Percentiles rank a stretch among this genome's conserved stretches.
phyloP scores from a whole-genome alignment of 2,329 filamentous ascomycete genomes.

The Penicillium sp. region DNA sequence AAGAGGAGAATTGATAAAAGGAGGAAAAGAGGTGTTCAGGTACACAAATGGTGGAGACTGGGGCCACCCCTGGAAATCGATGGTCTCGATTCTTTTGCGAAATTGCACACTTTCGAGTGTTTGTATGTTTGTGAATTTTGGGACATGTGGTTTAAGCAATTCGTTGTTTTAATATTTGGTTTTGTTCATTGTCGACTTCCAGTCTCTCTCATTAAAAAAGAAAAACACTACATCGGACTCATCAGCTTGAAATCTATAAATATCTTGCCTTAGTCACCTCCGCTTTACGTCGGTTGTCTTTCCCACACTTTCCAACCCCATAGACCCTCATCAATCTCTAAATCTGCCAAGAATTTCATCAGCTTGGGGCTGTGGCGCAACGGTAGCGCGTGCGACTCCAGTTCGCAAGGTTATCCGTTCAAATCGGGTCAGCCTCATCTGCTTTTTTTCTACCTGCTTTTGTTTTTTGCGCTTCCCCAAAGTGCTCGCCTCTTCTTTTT shows the following conservation, averaged over 20 bases:
- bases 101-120: not conserved
- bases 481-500: no score
- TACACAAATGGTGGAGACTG: constrained; percentile 3
- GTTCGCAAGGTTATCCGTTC: not conserved
- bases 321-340: not conserved
- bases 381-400: not conserved
- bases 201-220: not conserved
- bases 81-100: constrained; percentile 5
- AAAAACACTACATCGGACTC: not conserved
- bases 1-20: constrained; percentile 8
- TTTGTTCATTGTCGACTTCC: not conserved
- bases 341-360: accelerated
- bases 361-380: not conserved
- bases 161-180: not conserved
- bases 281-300: not conserved
- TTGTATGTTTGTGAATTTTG: not conserved
- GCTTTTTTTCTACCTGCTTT: not conserved
- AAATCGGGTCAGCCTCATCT: not conserved
- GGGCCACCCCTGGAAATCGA: constrained; percentile 5
- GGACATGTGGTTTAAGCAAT: not conserved
- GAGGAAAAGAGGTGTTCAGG: constrained; percentile 9
- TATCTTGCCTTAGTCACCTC: constrained; percentile 4
- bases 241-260: constrained; percentile 6
- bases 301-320: not conserved
- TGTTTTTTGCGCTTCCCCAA: no score